Base-by-base conservation (phyloP, 2,329 filamentous ascomycete species). In the Aspergillus phoenicis region DNA sequence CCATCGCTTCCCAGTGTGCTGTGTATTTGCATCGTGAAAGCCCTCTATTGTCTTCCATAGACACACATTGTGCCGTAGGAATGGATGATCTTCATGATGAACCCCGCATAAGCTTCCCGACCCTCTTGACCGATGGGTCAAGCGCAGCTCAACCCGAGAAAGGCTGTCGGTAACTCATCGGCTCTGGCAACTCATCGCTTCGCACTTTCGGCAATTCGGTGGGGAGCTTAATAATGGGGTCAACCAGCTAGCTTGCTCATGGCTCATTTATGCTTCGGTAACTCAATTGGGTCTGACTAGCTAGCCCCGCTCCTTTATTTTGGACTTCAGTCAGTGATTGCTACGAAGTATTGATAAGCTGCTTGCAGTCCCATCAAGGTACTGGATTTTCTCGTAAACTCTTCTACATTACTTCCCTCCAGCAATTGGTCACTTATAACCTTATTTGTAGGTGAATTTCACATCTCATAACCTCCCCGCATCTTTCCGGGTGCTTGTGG, bases 161-260 rank as follows among this genome's bases (percentile, higher is more conserved):
- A 36, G 20, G 5, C 20, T 5, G 41, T 61, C 64, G 65, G 65
- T 54, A 64, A 65, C 47, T 58, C 56, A 56, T 67, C 65, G 65
- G 64, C 53, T 66, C 52, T 48, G 20, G 33, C 17, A 20, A 38
- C 33, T 43, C 38, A 49, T 66, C 65, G 65, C 65, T 66, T 67
- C 62, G 57, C 36, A 59, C 7, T 55, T 60, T 67, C 65, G 65
- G 65, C 65, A 67, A 59, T 66, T 65, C 51, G 17, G 48, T 56
- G 24, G 38, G 39, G 33, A 59, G 52, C 48, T 57, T 30, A 53
- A 59, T 41, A 48, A 53, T 20, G 26, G 30, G 0, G 26, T n/a
- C 26, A 51, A 43, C 39, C n/a, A 43, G 17, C 20, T 45, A 2
- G 41, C n/a, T n/a, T n/a, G n/a, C 41, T 13, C 41, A 41, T 45